Evolutionary conservation across 108 stramenopile species (phyloP).

Genomic region (Nannochloropsis salina): DNA sequence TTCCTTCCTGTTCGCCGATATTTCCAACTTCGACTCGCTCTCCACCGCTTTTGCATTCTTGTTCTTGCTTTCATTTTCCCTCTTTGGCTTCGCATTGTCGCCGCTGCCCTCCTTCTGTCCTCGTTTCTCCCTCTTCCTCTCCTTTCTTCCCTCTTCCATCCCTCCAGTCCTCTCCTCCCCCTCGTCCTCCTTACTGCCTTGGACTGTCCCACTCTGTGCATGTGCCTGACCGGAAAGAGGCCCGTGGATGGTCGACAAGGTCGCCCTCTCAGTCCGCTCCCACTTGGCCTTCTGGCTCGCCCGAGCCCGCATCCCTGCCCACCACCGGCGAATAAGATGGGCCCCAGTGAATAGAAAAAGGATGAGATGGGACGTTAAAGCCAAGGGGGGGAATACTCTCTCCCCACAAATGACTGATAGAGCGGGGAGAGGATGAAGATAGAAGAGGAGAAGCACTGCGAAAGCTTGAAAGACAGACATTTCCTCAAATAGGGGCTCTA

Average conservation of each 20-base stretch:
- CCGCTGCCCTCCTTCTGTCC: neutral
- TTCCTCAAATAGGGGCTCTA: too few relatives aligned
- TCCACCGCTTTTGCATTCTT: neutral
- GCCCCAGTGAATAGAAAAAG: neutral
- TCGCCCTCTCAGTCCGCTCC: neutral
- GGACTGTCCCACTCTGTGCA: neutral
- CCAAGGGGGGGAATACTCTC: neutral
- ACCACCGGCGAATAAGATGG: too few relatives aligned
- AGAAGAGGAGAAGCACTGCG: neutral
- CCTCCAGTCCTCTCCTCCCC: neutral
- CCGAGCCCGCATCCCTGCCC: neutral
- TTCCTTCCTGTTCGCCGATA: neutral
- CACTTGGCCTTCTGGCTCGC: conserved; percentile 12
- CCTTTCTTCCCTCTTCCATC: neutral
- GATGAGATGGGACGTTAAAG: neutral
- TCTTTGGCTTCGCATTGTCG: neutral
- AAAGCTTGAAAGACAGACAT: neutral
- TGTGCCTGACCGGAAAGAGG: neutral
- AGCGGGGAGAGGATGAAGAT: neutral
- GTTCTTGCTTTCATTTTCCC: neutral
- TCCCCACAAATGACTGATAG: neutral
- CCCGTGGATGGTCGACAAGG: neutral
- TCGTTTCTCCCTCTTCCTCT: neutral
- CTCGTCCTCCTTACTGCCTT: neutral
- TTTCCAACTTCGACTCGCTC: neutral